Evolutionary conservation across 1,284 basidiomycete species (phyloP).

Genomic region (Coniophora puteana): DNA sequence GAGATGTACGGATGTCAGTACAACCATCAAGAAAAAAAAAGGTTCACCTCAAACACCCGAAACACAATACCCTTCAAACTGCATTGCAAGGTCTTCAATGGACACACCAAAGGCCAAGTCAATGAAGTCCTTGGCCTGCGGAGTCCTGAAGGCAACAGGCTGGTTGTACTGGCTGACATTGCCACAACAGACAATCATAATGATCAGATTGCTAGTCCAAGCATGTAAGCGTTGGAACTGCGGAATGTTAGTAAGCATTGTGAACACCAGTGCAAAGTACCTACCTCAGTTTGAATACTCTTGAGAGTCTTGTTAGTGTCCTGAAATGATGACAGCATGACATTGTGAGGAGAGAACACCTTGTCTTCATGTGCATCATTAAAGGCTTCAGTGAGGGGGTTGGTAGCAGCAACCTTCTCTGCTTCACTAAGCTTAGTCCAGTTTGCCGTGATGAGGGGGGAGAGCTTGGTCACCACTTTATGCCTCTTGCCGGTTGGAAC

Average conservation of each 20-base stretch:
- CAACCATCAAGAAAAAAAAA: not conserved
- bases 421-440: not conserved
- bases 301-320: not conserved
- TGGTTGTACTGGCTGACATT: not conserved
- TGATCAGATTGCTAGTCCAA: not conserved
- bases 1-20: not conserved
- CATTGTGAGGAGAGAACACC: not conserved
- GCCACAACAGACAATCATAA: not conserved
- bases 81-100: not conserved
- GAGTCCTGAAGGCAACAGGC: not conserved
- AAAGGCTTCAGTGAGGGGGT: not conserved
- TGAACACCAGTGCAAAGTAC: not conserved
- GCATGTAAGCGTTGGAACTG: not conserved
- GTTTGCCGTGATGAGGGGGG: not conserved
- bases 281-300: not conserved
- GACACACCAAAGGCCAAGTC: not conserved
- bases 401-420: not conserved
- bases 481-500: not conserved
- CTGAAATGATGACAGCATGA: not conserved
- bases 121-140: not conserved
- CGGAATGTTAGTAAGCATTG: not conserved
- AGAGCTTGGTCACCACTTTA: not conserved
- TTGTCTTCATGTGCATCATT: not conserved
- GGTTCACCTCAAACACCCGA: not conserved
- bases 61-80: not conserved